Evolutionary conservation across 495 filamentous ascomycete genomes (phyloP).

Genomic region (Aspergillus coremiiformis): DNA sequence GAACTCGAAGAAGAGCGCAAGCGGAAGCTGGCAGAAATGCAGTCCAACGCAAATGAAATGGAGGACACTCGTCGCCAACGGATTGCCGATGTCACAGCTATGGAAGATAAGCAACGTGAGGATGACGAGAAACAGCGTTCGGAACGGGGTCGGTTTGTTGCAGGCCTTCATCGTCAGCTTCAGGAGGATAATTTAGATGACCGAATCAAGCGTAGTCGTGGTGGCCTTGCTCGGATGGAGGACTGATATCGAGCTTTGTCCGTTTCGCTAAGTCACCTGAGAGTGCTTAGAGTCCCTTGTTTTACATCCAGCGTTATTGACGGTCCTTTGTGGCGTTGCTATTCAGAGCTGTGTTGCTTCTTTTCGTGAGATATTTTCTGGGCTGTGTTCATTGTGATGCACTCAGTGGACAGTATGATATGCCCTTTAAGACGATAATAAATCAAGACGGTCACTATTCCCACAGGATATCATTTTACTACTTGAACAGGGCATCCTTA

Average conservation of each 20-base stretch:
- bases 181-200: constrained; percentile 39
- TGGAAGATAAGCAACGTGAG: constrained; percentile 56
- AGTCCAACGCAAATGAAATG: constrained; percentile 69
- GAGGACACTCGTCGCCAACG: constrained; percentile 67
- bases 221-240: constrained; percentile 32
- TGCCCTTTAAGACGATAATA: not conserved
- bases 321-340: not conserved
- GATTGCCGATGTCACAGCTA: constrained; percentile 56
- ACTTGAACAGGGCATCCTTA: too few relatives aligned
- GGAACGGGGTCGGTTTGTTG: constrained; percentile 36
- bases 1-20: constrained; percentile 35
- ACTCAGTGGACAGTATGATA: not conserved
- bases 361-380: not conserved
- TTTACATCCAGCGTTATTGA: not conserved
- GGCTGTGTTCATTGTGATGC: not conserved
- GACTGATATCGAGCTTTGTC: constrained; percentile 13
- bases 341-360: not conserved
- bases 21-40: constrained; percentile 78
- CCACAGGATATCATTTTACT: too few relatives aligned
- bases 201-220: constrained; percentile 34
- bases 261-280: not conserved
- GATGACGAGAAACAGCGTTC: constrained; percentile 49
- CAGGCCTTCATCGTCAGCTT: constrained; percentile 32
- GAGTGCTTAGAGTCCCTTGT: not conserved
- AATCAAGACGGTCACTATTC: not conserved